Conservation (phyloP, 192 early-diverging fungal species). For the Rhizophagus sp. region DNA sequence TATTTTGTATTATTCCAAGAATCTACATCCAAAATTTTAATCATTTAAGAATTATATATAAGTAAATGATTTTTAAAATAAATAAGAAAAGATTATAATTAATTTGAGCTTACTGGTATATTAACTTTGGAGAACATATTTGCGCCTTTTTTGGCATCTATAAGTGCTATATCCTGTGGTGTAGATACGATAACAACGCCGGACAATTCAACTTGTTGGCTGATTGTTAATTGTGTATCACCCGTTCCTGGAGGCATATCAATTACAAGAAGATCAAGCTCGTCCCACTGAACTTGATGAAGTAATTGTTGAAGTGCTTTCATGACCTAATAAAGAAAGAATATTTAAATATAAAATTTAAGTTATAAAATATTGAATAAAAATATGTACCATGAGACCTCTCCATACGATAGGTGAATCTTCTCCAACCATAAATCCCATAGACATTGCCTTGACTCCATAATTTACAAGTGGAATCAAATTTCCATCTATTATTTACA, state of each 20-base stretch:
- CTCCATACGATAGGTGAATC: conserved; percentile 84
- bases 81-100: neutral
- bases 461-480: conserved; percentile 79
- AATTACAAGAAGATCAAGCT: conserved; percentile 77
- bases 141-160: conserved; percentile 77
- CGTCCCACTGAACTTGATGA: conserved; percentile 80
- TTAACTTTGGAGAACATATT: conserved; percentile 84
- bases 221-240: conserved; percentile 84
- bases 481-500: conserved; percentile 31
- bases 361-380: neutral
- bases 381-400: conserved; percentile 74
- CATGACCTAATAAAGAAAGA: conserved; percentile 59
- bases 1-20: conserved; percentile 86
- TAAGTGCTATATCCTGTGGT: conserved; percentile 86
- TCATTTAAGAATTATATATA: neutral
- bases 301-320: conserved; percentile 87
- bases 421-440: conserved; percentile 82
- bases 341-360: neutral
- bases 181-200: conserved; percentile 88
- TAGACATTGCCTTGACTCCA: conserved; percentile 89
- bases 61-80: neutral
- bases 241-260: conserved; percentile 94
- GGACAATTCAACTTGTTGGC: conserved; percentile 69
- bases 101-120: conserved; percentile 63
- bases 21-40: conserved; percentile 52